A percentile compares a stretch with the other conserved stretches of the same genome.
Evolutionary conservation across 73 alveolate species (phyloP).

Genomic region (Paramecium tetraurelia): DNA sequence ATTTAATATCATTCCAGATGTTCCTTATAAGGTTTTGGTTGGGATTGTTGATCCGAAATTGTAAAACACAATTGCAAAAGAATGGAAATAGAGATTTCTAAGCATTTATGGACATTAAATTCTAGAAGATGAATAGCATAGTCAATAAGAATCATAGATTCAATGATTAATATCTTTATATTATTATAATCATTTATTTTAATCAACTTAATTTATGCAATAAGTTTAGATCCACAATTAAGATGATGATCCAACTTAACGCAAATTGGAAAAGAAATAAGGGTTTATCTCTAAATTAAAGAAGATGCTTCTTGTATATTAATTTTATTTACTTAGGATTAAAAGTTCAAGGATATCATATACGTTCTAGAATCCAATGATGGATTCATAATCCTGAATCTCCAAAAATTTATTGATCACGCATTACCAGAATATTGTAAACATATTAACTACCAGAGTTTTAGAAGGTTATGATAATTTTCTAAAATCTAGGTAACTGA

Average conservation of each 20-base stretch:
- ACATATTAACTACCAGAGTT: background rate
- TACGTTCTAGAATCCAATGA: background rate
- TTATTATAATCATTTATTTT: background rate
- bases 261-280: background rate
- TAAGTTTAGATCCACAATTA: background rate
- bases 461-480: background rate
- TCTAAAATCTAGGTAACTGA: background rate
- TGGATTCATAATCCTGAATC: background rate
- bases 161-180: background rate
- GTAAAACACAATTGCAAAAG: background rate
- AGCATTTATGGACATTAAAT: slow-evolving; percentile 59
- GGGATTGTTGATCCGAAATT: slow-evolving; percentile 54
- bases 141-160: background rate
- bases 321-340: background rate
- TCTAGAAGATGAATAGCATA: slow-evolving; percentile 51
- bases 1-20: slow-evolving; percentile 37
- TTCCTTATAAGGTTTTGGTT: slow-evolving; percentile 59
- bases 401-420: background rate
- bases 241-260: background rate
- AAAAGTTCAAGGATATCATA: background rate
- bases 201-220: background rate
- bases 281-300: background rate
- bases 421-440: background rate
- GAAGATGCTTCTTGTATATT: background rate
- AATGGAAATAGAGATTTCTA: slow-evolving; percentile 52